Base-by-base conservation (phyloP, 2,329 filamentous ascomycete species). In the Paecilomyces sp. region DNA sequence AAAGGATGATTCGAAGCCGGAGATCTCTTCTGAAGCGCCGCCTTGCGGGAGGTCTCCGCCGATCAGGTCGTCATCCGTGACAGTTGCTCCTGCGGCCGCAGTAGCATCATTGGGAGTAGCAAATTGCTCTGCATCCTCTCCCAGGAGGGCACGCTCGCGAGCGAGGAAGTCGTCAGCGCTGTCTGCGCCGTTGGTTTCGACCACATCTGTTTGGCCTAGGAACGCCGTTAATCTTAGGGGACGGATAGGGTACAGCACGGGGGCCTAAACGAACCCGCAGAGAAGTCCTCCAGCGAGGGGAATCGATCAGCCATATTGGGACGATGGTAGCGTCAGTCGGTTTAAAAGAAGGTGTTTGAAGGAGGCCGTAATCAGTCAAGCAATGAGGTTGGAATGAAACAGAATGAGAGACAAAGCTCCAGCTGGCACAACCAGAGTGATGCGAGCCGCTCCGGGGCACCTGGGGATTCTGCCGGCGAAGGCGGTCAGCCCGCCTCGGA, bases 41-140 rank as follows among this genome's bases (percentile, higher is more conserved):
- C 62, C 61, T 58, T 63, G 57, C 28, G 61, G 61, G 41, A 58
- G 61, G 28, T 68, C 82, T 64, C 81, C 87, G 55, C 85, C 87
- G 55, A 92, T 82, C 61, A 96, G 80, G 70, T 94, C 87, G 65
- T 90, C 89, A 64, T 88, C 86, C 58, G 79, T 83, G 65, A 85
- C 80, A 67, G 88, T 86, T 64, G 82, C 83, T 58, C 85, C 85
- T 59, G 83, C 82, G 60, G 83, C 80, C 72, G 80, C 80, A 75
- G 68, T 70, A 56, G 75, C 74, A 64, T 96, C 91, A 70, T 88
- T 86, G 62, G 86, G 83, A 33, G 90, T 89, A 64, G 88, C 83
- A 76, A 99, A 99, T 79, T 92, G 90, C 68, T 92, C 85, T 62
- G 94, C 94, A 75, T 97, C 94, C 64, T 96, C 94, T 65, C 94